Percentiles rank a stretch among this genome's conserved stretches.
Evolutionary conservation across 2,329 filamentous ascomycete species (phyloP).

Genomic region (Cercospora brassicicola): DNA sequence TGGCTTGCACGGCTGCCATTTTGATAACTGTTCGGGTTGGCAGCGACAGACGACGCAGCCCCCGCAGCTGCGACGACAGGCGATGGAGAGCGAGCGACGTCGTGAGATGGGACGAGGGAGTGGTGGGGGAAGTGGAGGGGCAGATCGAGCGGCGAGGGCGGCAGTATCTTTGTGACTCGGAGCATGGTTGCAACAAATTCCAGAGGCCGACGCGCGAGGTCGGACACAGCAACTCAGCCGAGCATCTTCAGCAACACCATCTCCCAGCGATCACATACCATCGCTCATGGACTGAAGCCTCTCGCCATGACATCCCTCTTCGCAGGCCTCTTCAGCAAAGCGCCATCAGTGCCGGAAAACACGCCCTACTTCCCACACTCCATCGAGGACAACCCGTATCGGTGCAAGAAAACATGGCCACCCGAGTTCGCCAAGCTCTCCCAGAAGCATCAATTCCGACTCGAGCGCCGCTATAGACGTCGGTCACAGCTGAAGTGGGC

Average conservation of each 20-base stretch:
- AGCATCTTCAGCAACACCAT: neutral
- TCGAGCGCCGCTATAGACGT: slow-evolving; percentile 77
- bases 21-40: slow-evolving; percentile 27
- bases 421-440: slow-evolving; percentile 71
- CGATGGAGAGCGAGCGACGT: slow-evolving; percentile 31
- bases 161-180: neutral
- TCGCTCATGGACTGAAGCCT: neutral
- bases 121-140: slow-evolving; percentile 16
- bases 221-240: neutral
- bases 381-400: slow-evolving; percentile 59
- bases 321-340: slow-evolving; percentile 31
- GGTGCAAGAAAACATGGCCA: slow-evolving; percentile 72
- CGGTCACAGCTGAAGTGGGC: slow-evolving; percentile 63
- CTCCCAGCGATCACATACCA: neutral
- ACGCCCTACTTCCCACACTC: slow-evolving; percentile 33
- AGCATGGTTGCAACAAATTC: neutral
- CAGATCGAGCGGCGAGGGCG: neutral
- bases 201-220: neutral
- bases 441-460: slow-evolving; percentile 70
- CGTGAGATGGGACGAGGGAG: slow-evolving; percentile 22
- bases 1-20: slow-evolving; percentile 53
- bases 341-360: slow-evolving; percentile 24
- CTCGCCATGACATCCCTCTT: slow-evolving; percentile 28
- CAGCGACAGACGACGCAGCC: slow-evolving; percentile 33
- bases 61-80: slow-evolving; percentile 36